Base-by-base conservation (phyloP, 495 filamentous ascomycete species). In the Hyaloscypha variabilis region DNA sequence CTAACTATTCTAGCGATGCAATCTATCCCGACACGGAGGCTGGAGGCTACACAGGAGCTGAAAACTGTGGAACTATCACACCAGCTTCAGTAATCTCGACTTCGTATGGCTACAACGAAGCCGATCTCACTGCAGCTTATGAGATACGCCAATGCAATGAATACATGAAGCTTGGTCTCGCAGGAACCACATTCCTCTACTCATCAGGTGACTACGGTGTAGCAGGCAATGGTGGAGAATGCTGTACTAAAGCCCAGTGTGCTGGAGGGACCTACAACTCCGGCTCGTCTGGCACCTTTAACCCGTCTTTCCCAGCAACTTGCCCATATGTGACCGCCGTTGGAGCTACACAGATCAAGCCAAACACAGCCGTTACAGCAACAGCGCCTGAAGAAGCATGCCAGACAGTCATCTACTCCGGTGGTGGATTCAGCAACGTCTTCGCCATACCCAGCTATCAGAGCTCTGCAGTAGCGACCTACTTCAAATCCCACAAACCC, bases 351-450 rank as follows among this genome's bases (percentile, higher is more conserved):
- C 68, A 72, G 29, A 68, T 80, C 24, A 67, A 66, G 39, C 39
- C 63, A n/a, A 69, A 69, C 58, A 69, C 67, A 24, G 63, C 60
- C 11, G 64, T 63, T 3, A 69, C 67, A 19, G 67, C 63, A 5
- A 69, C 67, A 8, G 13, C 19, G 6, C 67, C 67, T 21, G 67
- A 69, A 29, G 67, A 69, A 56, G 67, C 67, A 13, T 69, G 63
- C 51, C 39, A 69, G 31, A 69, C 67, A 2, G 67, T 69, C 30
- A 76, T 78, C 66, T 72, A 72, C 26, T 78, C 78, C 39, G 78
- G 81, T 24, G 82, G 82, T 21, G 82, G 82, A 10, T 84, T 85
- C 70, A 76, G 72, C 66, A 81, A 83, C 71, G 59, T 79, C 59
- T 84, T 81, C 58, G 30, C 69, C 0, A 64, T 77, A 3, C 67